Conservation (phyloP, 352 stramenopile species). For the Pythium guiyangense region DNA sequence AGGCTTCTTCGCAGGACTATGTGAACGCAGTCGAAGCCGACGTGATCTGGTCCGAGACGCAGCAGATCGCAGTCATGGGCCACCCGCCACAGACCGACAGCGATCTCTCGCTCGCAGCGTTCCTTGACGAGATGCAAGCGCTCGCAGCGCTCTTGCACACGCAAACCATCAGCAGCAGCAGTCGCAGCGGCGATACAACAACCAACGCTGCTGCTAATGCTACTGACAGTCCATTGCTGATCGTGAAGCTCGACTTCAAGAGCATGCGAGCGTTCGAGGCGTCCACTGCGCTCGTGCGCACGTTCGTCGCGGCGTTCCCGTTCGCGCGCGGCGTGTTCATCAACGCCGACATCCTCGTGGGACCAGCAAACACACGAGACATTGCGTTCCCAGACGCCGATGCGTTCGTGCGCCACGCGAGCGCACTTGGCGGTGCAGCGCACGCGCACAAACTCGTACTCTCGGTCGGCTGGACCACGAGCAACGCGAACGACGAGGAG, state of each 20-base stretch:
- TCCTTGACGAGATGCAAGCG: too few species aligned
- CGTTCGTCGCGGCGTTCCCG: constrained; percentile 41
- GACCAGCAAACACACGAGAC: constrained; percentile 26
- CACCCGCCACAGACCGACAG: too few species aligned
- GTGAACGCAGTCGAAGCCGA: too few species aligned
- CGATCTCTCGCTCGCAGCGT: too few species aligned
- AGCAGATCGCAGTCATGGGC: too few species aligned
- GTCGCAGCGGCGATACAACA: constrained; percentile 26
- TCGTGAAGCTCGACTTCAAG: constrained; percentile 78
- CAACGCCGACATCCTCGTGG: too few species aligned
- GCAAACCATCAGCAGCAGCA: neutral
- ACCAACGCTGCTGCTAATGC: too few species aligned
- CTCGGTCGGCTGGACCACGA: constrained; percentile 68
- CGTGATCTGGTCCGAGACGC: too few species aligned
- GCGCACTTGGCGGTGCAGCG: constrained; percentile 30
- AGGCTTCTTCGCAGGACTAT: constrained; percentile 31
- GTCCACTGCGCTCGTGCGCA: constrained; percentile 21
- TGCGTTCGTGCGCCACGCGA: constrained; percentile 39
- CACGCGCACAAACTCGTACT: constrained; percentile 65
- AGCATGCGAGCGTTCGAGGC: constrained; percentile 41
- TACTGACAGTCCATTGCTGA: too few species aligned
- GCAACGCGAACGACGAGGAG: constrained; percentile 48
- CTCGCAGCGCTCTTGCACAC: neutral
- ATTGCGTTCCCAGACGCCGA: constrained; percentile 36
- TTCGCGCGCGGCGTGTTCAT: too few species aligned